Evolutionary conservation across 345 rosid species (phyloP).

Genomic region (Gossypium bickii): DNA sequence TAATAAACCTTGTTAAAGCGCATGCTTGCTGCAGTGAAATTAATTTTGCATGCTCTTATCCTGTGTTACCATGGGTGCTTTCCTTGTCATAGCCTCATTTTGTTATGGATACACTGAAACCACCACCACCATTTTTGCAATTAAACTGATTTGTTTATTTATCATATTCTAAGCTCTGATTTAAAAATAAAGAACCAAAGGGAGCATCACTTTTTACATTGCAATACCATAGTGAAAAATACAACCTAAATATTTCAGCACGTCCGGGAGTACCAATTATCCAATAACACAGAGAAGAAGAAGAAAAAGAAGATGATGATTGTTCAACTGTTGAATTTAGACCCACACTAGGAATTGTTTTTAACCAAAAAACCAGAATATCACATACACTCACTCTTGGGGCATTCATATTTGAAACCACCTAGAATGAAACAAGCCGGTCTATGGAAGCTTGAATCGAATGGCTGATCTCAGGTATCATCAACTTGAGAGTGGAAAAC

Average conservation of each 20-base stretch:
- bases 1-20: too few relatives aligned
- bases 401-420: conserved; percentile 5
- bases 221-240: background rate
- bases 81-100: background rate
- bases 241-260: conserved; percentile 1
- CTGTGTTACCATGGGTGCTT: background rate
- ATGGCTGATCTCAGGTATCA: conserved; percentile 46
- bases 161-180: background rate
- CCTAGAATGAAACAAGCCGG: conserved; percentile 16
- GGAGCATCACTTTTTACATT: background rate
- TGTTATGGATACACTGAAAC: background rate
- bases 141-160: background rate
- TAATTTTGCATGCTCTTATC: background rate
- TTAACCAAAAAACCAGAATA: conserved; percentile 14
- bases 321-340: background rate
- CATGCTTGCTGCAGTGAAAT: background rate
- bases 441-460: background rate
- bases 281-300: background rate
- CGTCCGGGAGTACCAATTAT: background rate
- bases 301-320: background rate
- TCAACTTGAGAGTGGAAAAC: conserved; percentile 98
- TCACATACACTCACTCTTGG: conserved; percentile 13
- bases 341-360: background rate
- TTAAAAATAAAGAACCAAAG: background rate
- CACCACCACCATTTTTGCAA: background rate